Conservation (phyloP, 2,329 filamentous ascomycete species). For the Talaromyces rugulosus region DNA sequence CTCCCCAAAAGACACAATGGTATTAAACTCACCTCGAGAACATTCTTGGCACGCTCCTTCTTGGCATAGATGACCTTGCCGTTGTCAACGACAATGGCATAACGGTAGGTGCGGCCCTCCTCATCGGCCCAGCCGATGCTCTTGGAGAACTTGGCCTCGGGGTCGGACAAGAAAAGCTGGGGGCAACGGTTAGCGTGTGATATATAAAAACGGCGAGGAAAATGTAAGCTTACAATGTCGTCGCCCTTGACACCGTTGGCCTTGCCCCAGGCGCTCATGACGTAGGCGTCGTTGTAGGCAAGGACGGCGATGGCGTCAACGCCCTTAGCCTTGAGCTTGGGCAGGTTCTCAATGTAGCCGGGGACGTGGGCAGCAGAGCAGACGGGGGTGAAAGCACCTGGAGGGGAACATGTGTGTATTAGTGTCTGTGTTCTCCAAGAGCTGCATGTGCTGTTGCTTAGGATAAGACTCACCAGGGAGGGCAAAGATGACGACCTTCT, state of each 20-base stretch:
- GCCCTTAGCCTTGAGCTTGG: conserved; percentile 70
- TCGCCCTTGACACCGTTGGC: conserved; percentile 74
- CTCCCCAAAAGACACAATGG: background rate
- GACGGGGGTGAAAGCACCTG: conserved; percentile 77
- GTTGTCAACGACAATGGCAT: conserved; percentile 76
- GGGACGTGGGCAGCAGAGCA: conserved; percentile 79
- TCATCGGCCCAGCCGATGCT: conserved; percentile 69
- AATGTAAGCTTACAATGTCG: conserved; percentile 50
- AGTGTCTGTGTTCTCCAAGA: background rate
- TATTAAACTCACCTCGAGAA: conserved; percentile 33
- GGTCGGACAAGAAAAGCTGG: conserved; percentile 73
- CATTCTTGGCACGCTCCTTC: conserved; percentile 55
- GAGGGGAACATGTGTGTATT: background rate
- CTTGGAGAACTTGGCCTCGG: conserved; percentile 69
- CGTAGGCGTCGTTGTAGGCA: conserved; percentile 78
- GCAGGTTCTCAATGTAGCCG: conserved; percentile 69
- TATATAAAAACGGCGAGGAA: background rate
- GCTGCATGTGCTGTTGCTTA: background rate
- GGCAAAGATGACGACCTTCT: conserved; percentile 70
- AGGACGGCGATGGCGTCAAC: conserved; percentile 79
- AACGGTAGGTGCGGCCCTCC: conserved; percentile 71
- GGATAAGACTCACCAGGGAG: conserved; percentile 52
- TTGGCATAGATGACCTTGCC: conserved; percentile 80
- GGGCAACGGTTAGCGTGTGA: conserved; percentile 4
- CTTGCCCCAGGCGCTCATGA: conserved; percentile 89